Evolutionary conservation across 2,329 filamentous ascomycete species (phyloP).

Genomic region (Fusarium sp.): DNA sequence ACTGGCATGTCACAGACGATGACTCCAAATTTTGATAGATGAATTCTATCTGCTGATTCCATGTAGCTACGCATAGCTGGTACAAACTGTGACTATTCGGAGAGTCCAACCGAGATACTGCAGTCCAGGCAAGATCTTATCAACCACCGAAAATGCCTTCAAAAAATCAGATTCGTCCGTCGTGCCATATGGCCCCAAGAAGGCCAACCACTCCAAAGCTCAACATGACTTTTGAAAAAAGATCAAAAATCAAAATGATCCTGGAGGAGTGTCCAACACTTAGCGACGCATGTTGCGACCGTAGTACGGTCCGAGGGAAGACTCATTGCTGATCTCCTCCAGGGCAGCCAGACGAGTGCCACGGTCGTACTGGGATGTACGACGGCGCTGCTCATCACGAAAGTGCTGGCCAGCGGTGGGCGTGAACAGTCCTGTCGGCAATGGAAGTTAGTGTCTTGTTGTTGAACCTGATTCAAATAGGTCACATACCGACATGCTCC

Average conservation of each 20-base stretch:
- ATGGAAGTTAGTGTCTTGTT: background rate
- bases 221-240: slow-evolving; percentile 37
- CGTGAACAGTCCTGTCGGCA: slow-evolving; percentile 80
- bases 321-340: slow-evolving; percentile 72
- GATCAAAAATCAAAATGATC: slow-evolving; percentile 31
- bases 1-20: background rate
- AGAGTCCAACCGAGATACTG: slow-evolving; percentile 45
- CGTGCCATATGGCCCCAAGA: slow-evolving; percentile 35
- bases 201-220: slow-evolving; percentile 33
- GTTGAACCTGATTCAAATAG: background rate
- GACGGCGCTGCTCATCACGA: slow-evolving; percentile 81
- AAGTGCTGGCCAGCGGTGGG: slow-evolving; percentile 82
- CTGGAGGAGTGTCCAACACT: slow-evolving; percentile 12
- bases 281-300: slow-evolving; percentile 37
- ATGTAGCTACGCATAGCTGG: slow-evolving; percentile 40
- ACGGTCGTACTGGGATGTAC: slow-evolving; percentile 84
- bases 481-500: slow-evolving; percentile 80
- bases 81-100: slow-evolving; percentile 37
- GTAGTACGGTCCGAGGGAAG: slow-evolving; percentile 59
- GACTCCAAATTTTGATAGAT: background rate
- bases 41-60: slow-evolving; percentile 34
- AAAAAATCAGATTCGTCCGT: slow-evolving; percentile 33
- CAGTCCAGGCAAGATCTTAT: slow-evolving; percentile 35
- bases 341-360: slow-evolving; percentile 81
- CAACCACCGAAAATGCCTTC: slow-evolving; percentile 34